Evolutionary conservation across 73 alveolate genomes (phyloP), one percentile per base, ranked within the genome.

Genomic region (Uronychia binucleata): DNA sequence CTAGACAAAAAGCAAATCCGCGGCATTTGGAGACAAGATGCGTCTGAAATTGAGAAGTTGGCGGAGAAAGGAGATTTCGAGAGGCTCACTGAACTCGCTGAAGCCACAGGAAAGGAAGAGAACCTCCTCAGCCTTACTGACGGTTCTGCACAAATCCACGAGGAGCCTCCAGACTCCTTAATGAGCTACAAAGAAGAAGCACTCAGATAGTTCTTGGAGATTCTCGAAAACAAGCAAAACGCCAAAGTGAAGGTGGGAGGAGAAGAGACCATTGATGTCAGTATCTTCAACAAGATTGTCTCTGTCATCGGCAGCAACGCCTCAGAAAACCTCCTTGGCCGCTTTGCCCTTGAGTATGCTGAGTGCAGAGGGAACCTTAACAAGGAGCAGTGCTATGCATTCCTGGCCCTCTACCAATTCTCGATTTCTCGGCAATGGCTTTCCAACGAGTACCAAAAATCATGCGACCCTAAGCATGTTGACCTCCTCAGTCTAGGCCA

Each of bases 1-100:
- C 90, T 86, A 25, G 93, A 93, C 60, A 93, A 93, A 89, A 91
- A 93, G 77, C 98, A 95, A 79, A 82, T 95, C 81, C 80, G 94
- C 83, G 96, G 93, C 75, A 74, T 93, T 28, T 95, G 99, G 99
- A 92, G 96, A 78, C 93, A 89, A 86, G 95, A 86, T 75, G 94
- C 96, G 1, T 79, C 84, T 31, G 96, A 95, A 77, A 93, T 89
- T 59, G 91, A 90, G 34, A 84, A 87, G 79, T 74, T 87, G 34
- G 33, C 78, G 78, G 75, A 60, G 19, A 31, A 84, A 75, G 46
- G 46, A 33, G 31, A 83, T 31, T 58, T 58, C 33, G 74, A 74
- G 58, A 90, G 84, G 31, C 86, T 86, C 30, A 80, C 31, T n/a
- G 58, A 89, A 77, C 57, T 90, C 33, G 82, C 81, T 31, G 33